A percentile compares a stretch with the other conserved stretches of the same genome.
Evolutionary conservation across 768 basidiomycete genomes (phyloP).

Genomic region (Auriculariales sp.): DNA sequence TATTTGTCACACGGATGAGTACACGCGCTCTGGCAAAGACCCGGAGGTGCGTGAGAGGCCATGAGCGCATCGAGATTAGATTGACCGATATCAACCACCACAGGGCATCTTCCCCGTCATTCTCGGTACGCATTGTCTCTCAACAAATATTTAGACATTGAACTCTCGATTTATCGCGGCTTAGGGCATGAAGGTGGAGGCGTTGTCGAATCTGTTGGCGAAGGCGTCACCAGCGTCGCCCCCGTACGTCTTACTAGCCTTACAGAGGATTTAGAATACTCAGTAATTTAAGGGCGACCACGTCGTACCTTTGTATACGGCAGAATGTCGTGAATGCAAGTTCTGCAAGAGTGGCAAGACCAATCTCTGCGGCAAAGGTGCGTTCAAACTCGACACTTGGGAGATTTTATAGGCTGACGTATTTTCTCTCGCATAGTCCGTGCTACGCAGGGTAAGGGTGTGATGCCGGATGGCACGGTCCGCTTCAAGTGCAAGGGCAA

Average conservation of each 20-base stretch:
- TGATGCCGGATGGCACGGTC: slow-evolving; percentile 82
- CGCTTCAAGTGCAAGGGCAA: slow-evolving; percentile 87
- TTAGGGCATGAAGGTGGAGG: slow-evolving; percentile 86
- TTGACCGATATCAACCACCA: slow-evolving; percentile 6
- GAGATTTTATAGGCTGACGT: not conserved
- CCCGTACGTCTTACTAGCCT: slow-evolving; percentile 22
- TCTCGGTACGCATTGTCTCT: slow-evolving; percentile 32
- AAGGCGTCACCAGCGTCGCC: slow-evolving; percentile 74
- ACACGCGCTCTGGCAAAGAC: slow-evolving; percentile 91
- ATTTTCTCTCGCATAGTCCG: slow-evolving; percentile 47
- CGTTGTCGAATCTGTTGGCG: slow-evolving; percentile 90
- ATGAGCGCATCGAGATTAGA: slow-evolving; percentile 3
- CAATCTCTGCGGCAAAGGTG: slow-evolving; percentile 92
- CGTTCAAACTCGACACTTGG: slow-evolving; percentile 1
- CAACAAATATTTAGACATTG: not conserved
- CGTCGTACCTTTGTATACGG: slow-evolving; percentile 93
- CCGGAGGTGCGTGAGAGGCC: slow-evolving; percentile 49
- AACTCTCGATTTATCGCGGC: not conserved
- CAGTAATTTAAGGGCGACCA: slow-evolving; percentile 57
- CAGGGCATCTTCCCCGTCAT: slow-evolving; percentile 86
- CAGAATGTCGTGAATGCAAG: slow-evolving; percentile 92
- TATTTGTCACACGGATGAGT: slow-evolving; percentile 97
- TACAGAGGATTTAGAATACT: not conserved
- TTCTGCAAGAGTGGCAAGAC: slow-evolving; percentile 99
- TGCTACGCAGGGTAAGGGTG: slow-evolving; percentile 80